Evolutionary conservation across 768 basidiomycete genomes (phyloP).

Genomic region (Ramaria rubella): DNA sequence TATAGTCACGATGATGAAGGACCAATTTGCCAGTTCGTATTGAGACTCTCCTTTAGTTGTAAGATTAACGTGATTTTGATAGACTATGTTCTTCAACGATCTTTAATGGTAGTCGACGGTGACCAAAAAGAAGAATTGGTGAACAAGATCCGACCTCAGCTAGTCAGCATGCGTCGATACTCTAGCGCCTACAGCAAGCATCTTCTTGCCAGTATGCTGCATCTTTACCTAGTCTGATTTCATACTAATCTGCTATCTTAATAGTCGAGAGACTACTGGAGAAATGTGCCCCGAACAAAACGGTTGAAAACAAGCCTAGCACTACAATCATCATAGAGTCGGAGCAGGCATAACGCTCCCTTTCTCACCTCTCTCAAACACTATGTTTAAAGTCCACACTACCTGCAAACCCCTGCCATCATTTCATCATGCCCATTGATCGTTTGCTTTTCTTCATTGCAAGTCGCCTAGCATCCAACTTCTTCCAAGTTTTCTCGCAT

Average conservation of each 20-base stretch:
- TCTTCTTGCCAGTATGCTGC: conserved; percentile 62
- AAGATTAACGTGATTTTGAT: not conserved
- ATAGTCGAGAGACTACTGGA: conserved; percentile 67
- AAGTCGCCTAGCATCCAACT: conserved; percentile 14
- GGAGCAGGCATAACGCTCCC: conserved; percentile 22
- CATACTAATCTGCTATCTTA: not conserved
- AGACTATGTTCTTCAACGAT: conserved; percentile 87
- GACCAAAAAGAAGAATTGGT: conserved; percentile 66
- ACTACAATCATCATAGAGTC: not conserved
- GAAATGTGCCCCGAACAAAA: conserved; percentile 30
- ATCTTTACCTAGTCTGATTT: not conserved
- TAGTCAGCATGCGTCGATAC: conserved; percentile 63
- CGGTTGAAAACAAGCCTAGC: not conserved
- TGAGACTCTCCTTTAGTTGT: conserved; percentile 8
- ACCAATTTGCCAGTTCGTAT: conserved; percentile 79
- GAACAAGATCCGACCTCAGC: conserved; percentile 55
- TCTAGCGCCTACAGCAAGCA: conserved; percentile 76
- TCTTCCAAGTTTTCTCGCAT: conserved; percentile 21
- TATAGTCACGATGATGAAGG: conserved; percentile 72
- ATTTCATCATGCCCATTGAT: conserved; percentile 1
- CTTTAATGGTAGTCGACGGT: conserved; percentile 59
- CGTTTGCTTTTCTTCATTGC: conserved; percentile 4
- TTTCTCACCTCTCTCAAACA: conserved; percentile 25
- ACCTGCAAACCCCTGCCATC: not conserved
- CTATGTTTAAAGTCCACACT: conserved; percentile 1